Evolutionary conservation across 2,329 filamentous ascomycete genomes (phyloP).

Genomic region (Curvularia lunata): DNA sequence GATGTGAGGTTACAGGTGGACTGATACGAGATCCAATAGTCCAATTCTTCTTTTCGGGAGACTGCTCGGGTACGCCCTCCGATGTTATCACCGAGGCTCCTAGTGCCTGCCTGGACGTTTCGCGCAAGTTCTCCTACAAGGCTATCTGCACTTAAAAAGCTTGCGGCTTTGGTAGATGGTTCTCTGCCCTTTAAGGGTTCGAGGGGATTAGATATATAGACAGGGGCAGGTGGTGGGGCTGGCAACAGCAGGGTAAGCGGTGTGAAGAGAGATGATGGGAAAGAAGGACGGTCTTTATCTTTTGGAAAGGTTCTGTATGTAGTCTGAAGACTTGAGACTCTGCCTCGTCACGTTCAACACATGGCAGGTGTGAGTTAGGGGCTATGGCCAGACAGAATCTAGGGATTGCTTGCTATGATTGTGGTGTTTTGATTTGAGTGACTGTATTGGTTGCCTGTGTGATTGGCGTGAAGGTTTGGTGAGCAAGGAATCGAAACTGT

Average conservation of each 20-base stretch:
- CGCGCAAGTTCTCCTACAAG: constrained; percentile 6
- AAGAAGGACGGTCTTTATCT: neutral
- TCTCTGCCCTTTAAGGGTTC: neutral
- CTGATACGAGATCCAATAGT: neutral
- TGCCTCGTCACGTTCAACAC: constrained; percentile 6
- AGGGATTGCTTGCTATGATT: neutral
- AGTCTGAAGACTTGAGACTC: neutral
- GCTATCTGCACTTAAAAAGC: constrained; percentile 4
- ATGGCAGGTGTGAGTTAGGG: neutral
- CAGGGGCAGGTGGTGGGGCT: neutral
- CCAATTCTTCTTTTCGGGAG: constrained; percentile 1
- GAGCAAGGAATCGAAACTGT: neutral
- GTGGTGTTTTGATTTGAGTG: neutral
- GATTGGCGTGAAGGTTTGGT: neutral
- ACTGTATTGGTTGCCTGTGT: neutral
- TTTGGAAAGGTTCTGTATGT: neutral
- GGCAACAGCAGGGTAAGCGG: neutral
- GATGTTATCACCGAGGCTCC: constrained; percentile 6
- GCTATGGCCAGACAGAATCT: neutral
- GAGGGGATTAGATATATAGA: neutral
- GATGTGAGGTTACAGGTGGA: no score
- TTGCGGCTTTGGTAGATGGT: neutral
- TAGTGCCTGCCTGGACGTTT: constrained; percentile 12
- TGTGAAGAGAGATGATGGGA: neutral
- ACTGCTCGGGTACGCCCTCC: constrained; percentile 4